Evolutionary conservation across 371 early-diverging fungal species (phyloP), one percentile per base, ranked within the genome.

Genomic region (Fennellomyces sp.): DNA sequence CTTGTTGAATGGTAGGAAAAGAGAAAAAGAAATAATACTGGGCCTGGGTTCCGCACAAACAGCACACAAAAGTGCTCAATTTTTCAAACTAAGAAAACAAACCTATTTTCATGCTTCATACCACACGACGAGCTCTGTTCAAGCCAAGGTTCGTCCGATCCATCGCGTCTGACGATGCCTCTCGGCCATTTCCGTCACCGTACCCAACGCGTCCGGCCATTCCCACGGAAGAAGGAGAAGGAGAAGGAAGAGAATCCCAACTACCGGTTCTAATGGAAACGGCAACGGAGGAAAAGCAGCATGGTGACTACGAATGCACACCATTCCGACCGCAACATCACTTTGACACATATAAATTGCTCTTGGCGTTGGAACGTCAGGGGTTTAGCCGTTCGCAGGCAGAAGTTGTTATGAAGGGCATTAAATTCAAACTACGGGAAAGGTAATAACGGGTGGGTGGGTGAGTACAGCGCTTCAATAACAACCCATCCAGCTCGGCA

Each of bases 271-370:
- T 38, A 33, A 4, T 21, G 13, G 28, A 33, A 38, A 35, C 33
- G 28, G 19, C 45, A 53, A 21, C 35, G 29, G 27, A 49, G 29
- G 10, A 23, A n/a, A 15, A 25, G 42, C 3, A 33, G 13, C 35
- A 33, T 13, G 13, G 13, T 13, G 35, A 33, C 35, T 8, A 33
- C 35, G 13, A 33, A 33, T 33, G 13, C 19, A 54, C 19, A 33
- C 56, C 56, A 19, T 12, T 31, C 10, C 39, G 17, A 26, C 29
- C 35, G 3, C 47, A 6, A 35, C 86, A 87, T 58, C 75, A 78
- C 55, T 91, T 91, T 61, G 83, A 90, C 49, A 94, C 93, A 6
- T 87, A 90, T 65, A 75, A 81, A 56, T 64, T 91, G 19, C 88
- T 92, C 10, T 47, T 68, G 25, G 74, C 82, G 29, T 75, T 93